Evolutionary conservation across 257 asterid species (phyloP).

Genomic region (Lantana camara): DNA sequence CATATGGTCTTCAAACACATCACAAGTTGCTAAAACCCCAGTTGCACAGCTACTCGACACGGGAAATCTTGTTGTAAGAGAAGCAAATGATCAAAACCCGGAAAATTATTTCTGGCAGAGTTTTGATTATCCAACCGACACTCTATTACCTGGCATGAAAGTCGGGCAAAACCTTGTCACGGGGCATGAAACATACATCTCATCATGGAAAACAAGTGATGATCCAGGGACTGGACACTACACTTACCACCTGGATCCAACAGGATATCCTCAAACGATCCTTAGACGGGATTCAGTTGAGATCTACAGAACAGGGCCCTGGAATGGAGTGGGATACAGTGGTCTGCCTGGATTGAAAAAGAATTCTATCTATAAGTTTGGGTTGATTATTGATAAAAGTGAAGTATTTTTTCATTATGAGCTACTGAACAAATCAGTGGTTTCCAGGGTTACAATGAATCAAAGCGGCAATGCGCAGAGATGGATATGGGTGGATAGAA

Average conservation of each 20-base stretch:
- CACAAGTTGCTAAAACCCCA: constrained; percentile 21
- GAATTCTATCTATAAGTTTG: too few species aligned
- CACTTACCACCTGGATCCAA: constrained; percentile 25
- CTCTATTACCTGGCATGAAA: constrained; percentile 38
- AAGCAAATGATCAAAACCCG: constrained; percentile 24
- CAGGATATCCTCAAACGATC: constrained; percentile 32
- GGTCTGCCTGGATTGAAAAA: too few species aligned
- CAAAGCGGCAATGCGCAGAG: too few species aligned
- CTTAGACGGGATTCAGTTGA: constrained; percentile 2
- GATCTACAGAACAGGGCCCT: constrained; percentile 33
- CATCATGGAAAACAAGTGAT: constrained; percentile 40
- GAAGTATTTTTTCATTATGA: too few species aligned
- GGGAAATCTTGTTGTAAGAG: constrained; percentile 48
- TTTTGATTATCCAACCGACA: constrained; percentile 40
- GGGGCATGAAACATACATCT: constrained; percentile 25
- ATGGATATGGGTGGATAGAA: too few species aligned
- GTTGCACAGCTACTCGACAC: constrained; percentile 38
- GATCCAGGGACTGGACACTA: constrained; percentile 42
- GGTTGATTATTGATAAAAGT: too few species aligned
- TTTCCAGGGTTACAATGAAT: too few species aligned
- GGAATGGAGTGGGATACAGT: too few species aligned
- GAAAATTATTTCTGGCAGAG: constrained; percentile 49
- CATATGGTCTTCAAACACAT: background rate
- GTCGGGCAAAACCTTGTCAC: constrained; percentile 37
- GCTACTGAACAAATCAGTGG: too few species aligned